phyloP scores from a whole-genome alignment of 2,329 filamentous ascomycete species.

The Leptosphaerulina australis region DNA sequence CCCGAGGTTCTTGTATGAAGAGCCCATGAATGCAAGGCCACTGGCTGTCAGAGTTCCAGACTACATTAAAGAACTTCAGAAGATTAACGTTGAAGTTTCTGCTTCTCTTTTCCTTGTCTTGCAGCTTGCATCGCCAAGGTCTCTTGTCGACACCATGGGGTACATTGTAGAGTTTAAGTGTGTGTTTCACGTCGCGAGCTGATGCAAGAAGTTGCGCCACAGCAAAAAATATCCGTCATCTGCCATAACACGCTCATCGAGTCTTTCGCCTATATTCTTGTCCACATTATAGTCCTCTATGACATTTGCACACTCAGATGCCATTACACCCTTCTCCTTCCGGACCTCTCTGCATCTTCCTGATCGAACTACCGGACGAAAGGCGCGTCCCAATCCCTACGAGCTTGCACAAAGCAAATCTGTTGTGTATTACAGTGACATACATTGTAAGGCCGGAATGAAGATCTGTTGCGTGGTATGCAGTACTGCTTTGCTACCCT shows the following conservation, averaged over 20 bases:
- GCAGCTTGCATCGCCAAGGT: background rate
- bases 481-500: constrained; percentile 33
- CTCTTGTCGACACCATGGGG: background rate
- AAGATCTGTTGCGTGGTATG: constrained; percentile 26
- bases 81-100: too few species aligned
- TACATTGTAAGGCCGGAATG: constrained; percentile 25
- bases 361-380: constrained; percentile 24
- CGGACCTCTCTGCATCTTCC: constrained; percentile 8
- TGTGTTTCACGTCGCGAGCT: constrained; percentile 11
- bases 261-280: constrained; percentile 6
- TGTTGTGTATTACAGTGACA: constrained; percentile 31
- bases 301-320: constrained; percentile 15
- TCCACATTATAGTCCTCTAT: constrained; percentile 26
- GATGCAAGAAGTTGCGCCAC: background rate
- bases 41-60: too few species aligned
- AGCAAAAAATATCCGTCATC: background rate
- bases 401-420: constrained; percentile 27
- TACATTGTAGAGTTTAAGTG: constrained; percentile 5
- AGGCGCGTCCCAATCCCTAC: constrained; percentile 29
- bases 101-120: too few species aligned
- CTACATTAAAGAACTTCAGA: too few species aligned
- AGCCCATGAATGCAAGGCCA: too few species aligned
- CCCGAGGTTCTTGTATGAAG: too few species aligned
- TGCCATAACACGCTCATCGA: background rate
- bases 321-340: background rate